phyloP scores from a whole-genome alignment of 345 rosid genomes.

The Mallotus nudiflorus region DNA sequence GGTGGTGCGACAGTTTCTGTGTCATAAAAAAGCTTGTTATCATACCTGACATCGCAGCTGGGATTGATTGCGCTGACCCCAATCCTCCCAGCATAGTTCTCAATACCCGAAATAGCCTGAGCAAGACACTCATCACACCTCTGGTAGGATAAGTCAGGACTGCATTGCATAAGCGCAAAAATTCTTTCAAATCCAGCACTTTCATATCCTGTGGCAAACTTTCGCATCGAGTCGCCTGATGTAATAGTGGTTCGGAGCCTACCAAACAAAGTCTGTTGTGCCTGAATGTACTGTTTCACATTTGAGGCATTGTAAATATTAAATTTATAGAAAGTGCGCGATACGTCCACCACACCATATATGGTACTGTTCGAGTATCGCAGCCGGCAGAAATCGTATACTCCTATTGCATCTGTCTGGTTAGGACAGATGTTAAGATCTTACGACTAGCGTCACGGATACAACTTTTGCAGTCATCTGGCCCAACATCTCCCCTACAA shows the following conservation, averaged over 20 bases:
- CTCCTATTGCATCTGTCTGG: conserved; percentile 15
- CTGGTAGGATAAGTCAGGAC: conserved; percentile 36
- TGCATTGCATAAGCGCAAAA: conserved; percentile 45
- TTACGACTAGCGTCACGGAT: not conserved
- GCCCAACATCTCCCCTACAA: conserved; percentile 14
- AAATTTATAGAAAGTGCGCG: rapidly evolving
- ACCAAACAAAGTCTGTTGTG: conserved; percentile 4
- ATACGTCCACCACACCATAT: not conserved
- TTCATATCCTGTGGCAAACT: conserved; percentile 26
- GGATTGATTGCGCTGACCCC: not conserved
- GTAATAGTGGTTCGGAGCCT: conserved; percentile 13
- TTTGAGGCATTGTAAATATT: not conserved
- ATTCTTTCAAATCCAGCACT: not conserved
- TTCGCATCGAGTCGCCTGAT: conserved; percentile 16
- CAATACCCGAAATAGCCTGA: not conserved
- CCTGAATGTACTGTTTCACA: conserved; percentile 4
- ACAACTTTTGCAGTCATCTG: not conserved
- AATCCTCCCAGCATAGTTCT: not conserved
- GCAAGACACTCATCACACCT: conserved; percentile 31
- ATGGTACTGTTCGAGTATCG: conserved; percentile 16
- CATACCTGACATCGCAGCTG: conserved; percentile 12
- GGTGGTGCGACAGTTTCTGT: not conserved
- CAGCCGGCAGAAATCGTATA: not conserved
- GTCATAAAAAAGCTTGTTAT: not conserved
- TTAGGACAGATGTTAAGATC: conserved; percentile 18